Base-by-base conservation (phyloP, 768 basidiomycete species). In the Rhodosporidiobolus sp. region DNA sequence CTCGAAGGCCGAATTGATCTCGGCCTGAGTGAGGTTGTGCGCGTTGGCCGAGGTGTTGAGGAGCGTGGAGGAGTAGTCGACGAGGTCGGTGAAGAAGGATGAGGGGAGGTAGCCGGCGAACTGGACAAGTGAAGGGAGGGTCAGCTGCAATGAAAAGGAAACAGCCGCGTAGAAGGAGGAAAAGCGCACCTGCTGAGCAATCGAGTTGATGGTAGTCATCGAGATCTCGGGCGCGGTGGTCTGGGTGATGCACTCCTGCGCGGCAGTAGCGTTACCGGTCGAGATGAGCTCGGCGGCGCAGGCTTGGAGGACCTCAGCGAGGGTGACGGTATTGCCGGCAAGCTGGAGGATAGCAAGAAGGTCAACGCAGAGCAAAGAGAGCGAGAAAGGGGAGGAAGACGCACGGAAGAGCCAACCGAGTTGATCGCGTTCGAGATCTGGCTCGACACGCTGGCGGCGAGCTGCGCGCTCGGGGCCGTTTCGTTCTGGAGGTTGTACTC, bases 41-140 rank as follows among this genome's bases (percentile, higher is more conserved):
- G 69, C 38, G 69, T 71, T 71, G 30, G 62, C 1, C 22, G 70
- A 45, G n/a, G 55, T 35, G 67, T 58, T 63, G 53, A 75, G 59
- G 35, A 69, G 50, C 1, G 67, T 34, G 30, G 66, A 11, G 38
- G 73, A 72, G 63, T 65, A 72, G 59, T 69, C 62, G 67, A 73
- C 69, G 68, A 78, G 75, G 60, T 76, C 75, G 53, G 69, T 67
- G 65, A 76, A 78, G 75, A 78, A 78, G 28, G 67, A 53, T 11
- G 75, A 76, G 24, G 77, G 75, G 62, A 78, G 70, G 66, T 78
- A 78, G 32, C 77, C 77, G 43, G 56, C 20, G 57, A 59, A 65
- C 48, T 66, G 38, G 12, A 35, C 3, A 35, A 35, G 4, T 14
- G 17, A 26, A 30, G 30, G 26, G 14, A 38, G 11, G 43, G 64